Percentiles rank a stretch among this genome's conserved stretches.
Conservation (phyloP, 2,329 filamentous ascomycete species). For the Magnaporthiopsis rhizophila region DNA sequence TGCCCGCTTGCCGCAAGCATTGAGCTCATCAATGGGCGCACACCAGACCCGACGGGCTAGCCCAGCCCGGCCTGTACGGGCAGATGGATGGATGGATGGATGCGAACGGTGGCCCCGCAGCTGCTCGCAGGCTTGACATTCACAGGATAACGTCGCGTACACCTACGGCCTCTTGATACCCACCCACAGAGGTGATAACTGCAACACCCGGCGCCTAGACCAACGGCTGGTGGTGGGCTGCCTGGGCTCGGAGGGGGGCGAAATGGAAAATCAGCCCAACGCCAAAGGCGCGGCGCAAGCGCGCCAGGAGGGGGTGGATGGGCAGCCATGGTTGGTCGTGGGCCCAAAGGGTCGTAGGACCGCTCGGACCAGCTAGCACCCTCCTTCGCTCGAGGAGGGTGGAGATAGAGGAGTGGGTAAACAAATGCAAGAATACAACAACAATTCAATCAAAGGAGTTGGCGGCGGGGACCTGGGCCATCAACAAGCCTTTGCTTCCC, state of each 20-base stretch:
- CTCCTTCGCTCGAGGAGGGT: not conserved
- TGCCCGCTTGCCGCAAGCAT: not conserved
- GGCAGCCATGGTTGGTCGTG: not conserved
- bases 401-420: not conserved
- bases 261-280: not conserved
- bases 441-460: not conserved
- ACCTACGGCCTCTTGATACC: no score
- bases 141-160: not conserved
- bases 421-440: not conserved
- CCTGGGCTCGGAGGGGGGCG: not conserved
- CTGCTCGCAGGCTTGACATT: not conserved
- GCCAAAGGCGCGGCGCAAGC: not conserved
- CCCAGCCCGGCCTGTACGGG: not conserved
- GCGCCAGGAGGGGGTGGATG: not conserved
- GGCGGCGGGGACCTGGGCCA: not conserved
- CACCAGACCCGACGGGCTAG: not conserved
- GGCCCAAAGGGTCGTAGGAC: not conserved
- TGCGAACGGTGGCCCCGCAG: not conserved
- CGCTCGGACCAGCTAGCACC: not conserved
- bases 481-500: not conserved
- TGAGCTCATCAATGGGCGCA: not conserved
- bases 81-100: not conserved
- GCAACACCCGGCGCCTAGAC: not conserved
- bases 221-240: not conserved
- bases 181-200: not conserved